phyloP scores from a whole-genome alignment of 306 rosid genomes.

The Trifolium dubium region DNA sequence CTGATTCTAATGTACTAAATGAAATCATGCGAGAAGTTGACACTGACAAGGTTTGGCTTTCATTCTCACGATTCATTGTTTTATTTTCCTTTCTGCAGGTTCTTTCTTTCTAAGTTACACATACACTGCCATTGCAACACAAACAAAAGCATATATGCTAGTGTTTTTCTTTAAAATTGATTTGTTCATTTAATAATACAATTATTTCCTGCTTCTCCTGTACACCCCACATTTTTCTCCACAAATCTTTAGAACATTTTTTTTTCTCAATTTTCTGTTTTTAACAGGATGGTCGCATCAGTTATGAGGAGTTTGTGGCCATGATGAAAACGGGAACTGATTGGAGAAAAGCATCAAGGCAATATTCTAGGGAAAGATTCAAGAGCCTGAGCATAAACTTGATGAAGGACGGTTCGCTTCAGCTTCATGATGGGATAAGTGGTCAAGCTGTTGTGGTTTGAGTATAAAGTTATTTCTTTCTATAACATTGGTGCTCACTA shows the following conservation, averaged over 20 bases:
- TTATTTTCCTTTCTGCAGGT: constrained; percentile 17
- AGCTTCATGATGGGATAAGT: constrained; percentile 83
- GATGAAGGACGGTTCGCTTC: constrained; percentile 98
- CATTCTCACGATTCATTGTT: constrained; percentile 31
- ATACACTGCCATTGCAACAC: constrained; percentile 16
- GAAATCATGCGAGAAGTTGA: constrained; percentile 98
- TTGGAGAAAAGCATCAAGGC: constrained; percentile 99
- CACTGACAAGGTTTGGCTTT: constrained; percentile 85
- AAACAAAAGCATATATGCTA: constrained; percentile 26
- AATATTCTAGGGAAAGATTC: constrained; percentile 98
- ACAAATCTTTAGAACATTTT: background rate
- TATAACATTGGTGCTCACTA: constrained; percentile 46
- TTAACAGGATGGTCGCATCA: constrained; percentile 81
- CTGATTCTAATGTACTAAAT: constrained; percentile 69
- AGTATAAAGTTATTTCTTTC: constrained; percentile 39
- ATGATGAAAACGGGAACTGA: constrained; percentile 99
- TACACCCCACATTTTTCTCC: background rate
- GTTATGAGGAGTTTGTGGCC: constrained; percentile 92
- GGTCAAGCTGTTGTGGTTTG: constrained; percentile 86
- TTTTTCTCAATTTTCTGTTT: background rate
- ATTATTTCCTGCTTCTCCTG: background rate
- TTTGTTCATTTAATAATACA: background rate
- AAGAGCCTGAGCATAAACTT: constrained; percentile 94
- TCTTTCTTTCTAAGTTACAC: constrained; percentile 1
- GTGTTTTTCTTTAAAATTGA: background rate